Evolutionary conservation across 352 stramenopile genomes (phyloP).

Genomic region (Pythium aristosporum): DNA sequence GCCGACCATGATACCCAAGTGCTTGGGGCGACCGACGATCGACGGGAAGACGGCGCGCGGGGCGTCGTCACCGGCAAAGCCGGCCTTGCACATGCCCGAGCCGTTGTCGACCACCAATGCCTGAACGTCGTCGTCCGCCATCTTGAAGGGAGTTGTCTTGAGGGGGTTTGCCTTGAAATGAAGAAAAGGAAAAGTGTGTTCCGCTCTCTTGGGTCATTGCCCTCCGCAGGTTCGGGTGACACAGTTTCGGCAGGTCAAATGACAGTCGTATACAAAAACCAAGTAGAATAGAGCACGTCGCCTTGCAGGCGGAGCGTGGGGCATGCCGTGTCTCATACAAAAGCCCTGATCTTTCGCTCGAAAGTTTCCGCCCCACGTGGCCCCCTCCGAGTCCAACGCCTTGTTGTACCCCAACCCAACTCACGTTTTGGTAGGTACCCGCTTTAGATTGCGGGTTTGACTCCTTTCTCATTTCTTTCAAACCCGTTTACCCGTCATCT

Average conservation of each 20-base stretch:
- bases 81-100: constrained; percentile 77
- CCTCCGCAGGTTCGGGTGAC: not conserved
- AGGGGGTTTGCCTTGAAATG: constrained; percentile 2
- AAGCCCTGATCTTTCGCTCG: constrained; percentile 7
- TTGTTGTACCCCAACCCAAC: not conserved
- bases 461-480: not conserved
- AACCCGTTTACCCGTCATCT: not conserved
- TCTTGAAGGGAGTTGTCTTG: not conserved
- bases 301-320: not conserved
- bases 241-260: not conserved
- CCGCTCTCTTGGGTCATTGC: not conserved
- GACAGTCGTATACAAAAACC: not conserved
- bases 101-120: constrained; percentile 89
- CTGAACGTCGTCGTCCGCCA: constrained; percentile 47
- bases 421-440: not conserved
- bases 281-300: constrained; percentile 1
- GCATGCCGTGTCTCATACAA: constrained; percentile 10
- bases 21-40: too few species aligned
- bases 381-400: constrained; percentile 3
- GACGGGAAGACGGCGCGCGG: constrained; percentile 72
- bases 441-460: too few species aligned
- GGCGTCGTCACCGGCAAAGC: constrained; percentile 83
- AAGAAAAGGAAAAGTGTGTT: constrained; percentile 12
- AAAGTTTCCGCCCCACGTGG: constrained; percentile 9
- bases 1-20: too few species aligned